These are phyloP conservation scores for Fusarium euwallaceae DNA, from an alignment of 2,329 filamentous ascomycete genomes.

Conservation along the genomic window DNA sequence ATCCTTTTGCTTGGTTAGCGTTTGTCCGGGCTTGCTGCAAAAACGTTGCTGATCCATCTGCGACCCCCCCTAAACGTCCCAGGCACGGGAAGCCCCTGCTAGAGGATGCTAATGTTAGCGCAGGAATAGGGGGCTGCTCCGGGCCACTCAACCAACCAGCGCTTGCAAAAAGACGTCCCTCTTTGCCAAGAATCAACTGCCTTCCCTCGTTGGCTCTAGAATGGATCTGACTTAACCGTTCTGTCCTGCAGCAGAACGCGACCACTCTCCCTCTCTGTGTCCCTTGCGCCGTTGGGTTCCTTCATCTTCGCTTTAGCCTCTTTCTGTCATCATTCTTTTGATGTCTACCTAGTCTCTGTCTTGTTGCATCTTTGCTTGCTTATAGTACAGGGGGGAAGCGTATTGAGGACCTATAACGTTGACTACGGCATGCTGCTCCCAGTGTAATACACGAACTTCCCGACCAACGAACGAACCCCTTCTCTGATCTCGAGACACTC, in stretches of 20 bases:
- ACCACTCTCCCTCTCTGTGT: background rate
- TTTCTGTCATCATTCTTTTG: background rate
- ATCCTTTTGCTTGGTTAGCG: background rate
- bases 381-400: background rate
- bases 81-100: conserved; percentile 12
- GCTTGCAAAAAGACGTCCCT: conserved; percentile 5
- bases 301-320: background rate
- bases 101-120: conserved; percentile 17
- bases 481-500: background rate
- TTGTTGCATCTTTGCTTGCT: background rate
- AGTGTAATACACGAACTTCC: conserved; percentile 22
- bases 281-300: background rate
- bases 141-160: conserved; percentile 24
- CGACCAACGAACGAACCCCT: conserved; percentile 15
- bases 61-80: background rate
- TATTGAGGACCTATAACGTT: background rate
- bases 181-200: background rate
- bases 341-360: background rate
- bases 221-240: conserved; percentile 2
- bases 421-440: conserved; percentile 29
- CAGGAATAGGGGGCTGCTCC: background rate
- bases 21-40: background rate
- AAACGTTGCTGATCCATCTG: background rate
- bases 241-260: background rate
- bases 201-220: conserved; percentile 3